Base-by-base conservation (phyloP, 2,329 filamentous ascomycete species). In the Epicoccum nigrum region DNA sequence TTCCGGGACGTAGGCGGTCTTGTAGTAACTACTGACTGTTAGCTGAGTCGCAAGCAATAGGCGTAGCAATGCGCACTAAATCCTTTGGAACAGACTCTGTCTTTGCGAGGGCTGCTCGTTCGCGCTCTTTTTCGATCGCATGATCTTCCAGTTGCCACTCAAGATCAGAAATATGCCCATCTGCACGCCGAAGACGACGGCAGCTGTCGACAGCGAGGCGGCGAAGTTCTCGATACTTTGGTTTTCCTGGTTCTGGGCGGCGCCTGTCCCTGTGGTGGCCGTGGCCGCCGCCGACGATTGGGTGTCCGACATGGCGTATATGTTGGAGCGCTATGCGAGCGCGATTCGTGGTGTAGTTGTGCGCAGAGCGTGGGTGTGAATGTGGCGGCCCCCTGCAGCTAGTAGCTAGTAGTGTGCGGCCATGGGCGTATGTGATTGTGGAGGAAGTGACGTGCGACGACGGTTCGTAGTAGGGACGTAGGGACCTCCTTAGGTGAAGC, bases 171-270 rank as follows among this genome's bases (percentile, higher is more conserved):
- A 74, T 4, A 61, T 27, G 23, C 55, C 42, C 31, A 74, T 67
- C 52, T 73, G 69, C 4, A 70, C 54, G 32, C 70, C 70, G 38
- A 74, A 74, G 32, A 74, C 61, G 30, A 72, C 60, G 4, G 70
- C 65, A 15, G 68, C 70, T 2, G 69, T 65, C 4, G 70, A 67
- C 9, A 74, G 56, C 8, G 71, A 74, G 4, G 71, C 71, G 21
- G 64, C 69, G 34, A 74, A 74, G 23, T 65, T 73, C 56, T 70
- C 66, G 46, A 72, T 71, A 51, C 69, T 72, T 55, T 71, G 68
- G 45, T 71, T 71, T 39, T 40, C 40, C 19, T 34, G 47, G 15
- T 5, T 12, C n/a, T 7, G 19, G 5, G 43, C 49, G 4, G 42
- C 37, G 11, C 27, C 41, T 15, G 47, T 15, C 16, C 48, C 45